These are phyloP conservation scores for Angomonas ambiguus DNA, from an alignment of 208 protist species.

Conservation along the genomic window DNA sequence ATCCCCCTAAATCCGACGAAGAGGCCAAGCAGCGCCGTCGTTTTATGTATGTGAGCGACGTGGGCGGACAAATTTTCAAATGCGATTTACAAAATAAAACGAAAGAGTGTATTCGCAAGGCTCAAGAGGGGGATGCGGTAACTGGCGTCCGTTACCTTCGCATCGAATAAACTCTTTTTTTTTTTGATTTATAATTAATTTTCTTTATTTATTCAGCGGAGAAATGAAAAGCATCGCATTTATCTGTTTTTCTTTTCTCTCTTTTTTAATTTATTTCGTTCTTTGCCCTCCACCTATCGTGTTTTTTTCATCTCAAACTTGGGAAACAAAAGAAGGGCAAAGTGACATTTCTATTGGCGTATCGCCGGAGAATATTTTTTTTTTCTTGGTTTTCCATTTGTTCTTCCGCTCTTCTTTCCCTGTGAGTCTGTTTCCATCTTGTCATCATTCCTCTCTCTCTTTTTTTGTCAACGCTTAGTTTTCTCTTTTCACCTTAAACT, in stretches of 20 bases:
- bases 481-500: not conserved
- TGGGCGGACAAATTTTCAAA: conserved; percentile 22
- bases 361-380: not conserved
- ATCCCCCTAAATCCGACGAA: not conserved
- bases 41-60: conserved; percentile 40
- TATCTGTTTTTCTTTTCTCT: conserved; percentile 14
- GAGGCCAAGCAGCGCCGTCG: conserved; percentile 19
- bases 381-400: conserved; percentile 11
- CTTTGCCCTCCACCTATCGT: conserved; percentile 5
- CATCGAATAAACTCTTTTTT: conserved; percentile 3
- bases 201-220: conserved; percentile 1
- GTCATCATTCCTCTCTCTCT: not conserved
- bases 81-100: conserved; percentile 21
- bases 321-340: no score
- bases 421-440: not conserved
- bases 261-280: conserved; percentile 9
- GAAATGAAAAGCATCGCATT: not conserved
- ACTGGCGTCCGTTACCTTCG: conserved; percentile 34
- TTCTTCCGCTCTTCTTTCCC: not conserved
- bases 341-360: no score
- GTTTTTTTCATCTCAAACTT: conserved; percentile 11
- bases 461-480: not conserved
- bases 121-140: conserved; percentile 7
- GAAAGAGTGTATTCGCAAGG: conserved; percentile 27
- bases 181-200: conserved; percentile 1